Conservation (phyloP, 2,329 filamentous ascomycete species). For the Tricladium varicosporioides region DNA sequence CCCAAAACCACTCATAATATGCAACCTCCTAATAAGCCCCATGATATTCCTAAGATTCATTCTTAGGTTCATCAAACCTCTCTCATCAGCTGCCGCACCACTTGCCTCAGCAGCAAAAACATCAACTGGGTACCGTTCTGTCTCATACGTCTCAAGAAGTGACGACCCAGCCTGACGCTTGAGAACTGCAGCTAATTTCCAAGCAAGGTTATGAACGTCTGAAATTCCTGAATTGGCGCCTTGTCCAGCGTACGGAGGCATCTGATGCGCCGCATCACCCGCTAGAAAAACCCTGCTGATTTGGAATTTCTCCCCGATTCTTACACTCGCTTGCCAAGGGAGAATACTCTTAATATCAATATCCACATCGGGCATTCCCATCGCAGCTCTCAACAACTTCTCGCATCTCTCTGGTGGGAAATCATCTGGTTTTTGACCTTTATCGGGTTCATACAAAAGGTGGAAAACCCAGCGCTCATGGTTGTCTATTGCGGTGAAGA, state of each 20-base stretch:
- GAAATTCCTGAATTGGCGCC: slow-evolving; percentile 38
- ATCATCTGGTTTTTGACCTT: slow-evolving; percentile 21
- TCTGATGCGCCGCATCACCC: slow-evolving; percentile 49
- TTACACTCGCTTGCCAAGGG: slow-evolving; percentile 34
- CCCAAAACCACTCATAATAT: slow-evolving; percentile 12
- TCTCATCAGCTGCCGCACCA: slow-evolving; percentile 11
- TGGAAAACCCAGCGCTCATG: slow-evolving; percentile 31
- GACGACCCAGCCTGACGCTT: slow-evolving; percentile 18
- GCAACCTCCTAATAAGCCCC: slow-evolving; percentile 1
- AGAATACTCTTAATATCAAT: slow-evolving; percentile 36
- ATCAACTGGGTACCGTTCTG: slow-evolving; percentile 39
- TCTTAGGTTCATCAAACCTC: slow-evolving; percentile 13
- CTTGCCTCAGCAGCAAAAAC: slow-evolving; percentile 14
- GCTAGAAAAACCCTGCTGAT: slow-evolving; percentile 39
- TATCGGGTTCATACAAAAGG: slow-evolving; percentile 24
- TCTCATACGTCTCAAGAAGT: slow-evolving; percentile 39
- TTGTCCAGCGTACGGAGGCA: slow-evolving; percentile 45
- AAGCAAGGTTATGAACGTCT: slow-evolving; percentile 43
- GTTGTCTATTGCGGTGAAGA: slow-evolving; percentile 31
- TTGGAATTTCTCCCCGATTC: slow-evolving; percentile 30
- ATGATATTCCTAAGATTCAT: neutral
- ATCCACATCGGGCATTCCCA: slow-evolving; percentile 31
- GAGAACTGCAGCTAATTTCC: slow-evolving; percentile 41
- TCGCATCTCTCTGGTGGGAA: slow-evolving; percentile 23
- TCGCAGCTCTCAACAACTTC: slow-evolving; percentile 29